These are phyloP conservation scores for Cyamopsis tetragonoloba DNA, from an alignment of 306 rosid species.

Conservation along the genomic window DNA sequence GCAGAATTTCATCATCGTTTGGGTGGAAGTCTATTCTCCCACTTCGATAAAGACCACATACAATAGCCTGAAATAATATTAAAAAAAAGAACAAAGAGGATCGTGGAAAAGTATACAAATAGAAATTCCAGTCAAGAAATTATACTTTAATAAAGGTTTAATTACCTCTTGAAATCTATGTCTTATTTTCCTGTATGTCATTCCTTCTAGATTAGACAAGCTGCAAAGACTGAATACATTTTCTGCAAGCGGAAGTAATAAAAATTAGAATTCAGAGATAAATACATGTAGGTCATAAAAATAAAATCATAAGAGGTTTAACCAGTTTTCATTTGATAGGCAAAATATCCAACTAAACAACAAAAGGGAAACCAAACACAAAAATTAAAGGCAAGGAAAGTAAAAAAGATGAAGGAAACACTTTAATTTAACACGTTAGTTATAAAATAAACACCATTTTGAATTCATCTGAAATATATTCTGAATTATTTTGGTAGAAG, in stretches of 20 bases:
- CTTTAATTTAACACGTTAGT: no score
- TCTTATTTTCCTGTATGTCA: conserved; percentile 60
- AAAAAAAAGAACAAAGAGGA: conserved; percentile 21
- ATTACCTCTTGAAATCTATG: conserved; percentile 67
- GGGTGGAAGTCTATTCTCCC: conserved; percentile 92
- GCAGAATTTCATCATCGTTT: conserved; percentile 67
- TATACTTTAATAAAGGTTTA: conserved; percentile 6
- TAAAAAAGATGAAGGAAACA: not conserved
- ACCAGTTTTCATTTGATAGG: conserved; percentile 10
- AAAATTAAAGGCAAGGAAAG: conserved; percentile 10
- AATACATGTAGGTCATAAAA: not conserved
- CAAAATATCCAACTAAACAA: conserved; percentile 13
- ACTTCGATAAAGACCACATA: conserved; percentile 80
- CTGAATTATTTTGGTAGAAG: conserved; percentile 16
- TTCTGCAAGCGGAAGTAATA: conserved; percentile 55
- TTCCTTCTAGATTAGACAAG: conserved; percentile 65
- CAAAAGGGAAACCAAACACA: conserved; percentile 1
- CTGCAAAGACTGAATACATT: conserved; percentile 78
- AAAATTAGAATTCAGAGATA: conserved; percentile 19
- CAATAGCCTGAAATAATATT: conserved; percentile 65
- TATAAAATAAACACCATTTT: not conserved
- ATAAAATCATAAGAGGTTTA: conserved; percentile 7
- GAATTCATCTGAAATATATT: not conserved
- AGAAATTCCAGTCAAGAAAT: conserved; percentile 13
- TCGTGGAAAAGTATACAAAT: conserved; percentile 4